Evolutionary conservation across 2,329 filamentous ascomycete genomes (phyloP).

Genomic region (Calonectria montana): DNA sequence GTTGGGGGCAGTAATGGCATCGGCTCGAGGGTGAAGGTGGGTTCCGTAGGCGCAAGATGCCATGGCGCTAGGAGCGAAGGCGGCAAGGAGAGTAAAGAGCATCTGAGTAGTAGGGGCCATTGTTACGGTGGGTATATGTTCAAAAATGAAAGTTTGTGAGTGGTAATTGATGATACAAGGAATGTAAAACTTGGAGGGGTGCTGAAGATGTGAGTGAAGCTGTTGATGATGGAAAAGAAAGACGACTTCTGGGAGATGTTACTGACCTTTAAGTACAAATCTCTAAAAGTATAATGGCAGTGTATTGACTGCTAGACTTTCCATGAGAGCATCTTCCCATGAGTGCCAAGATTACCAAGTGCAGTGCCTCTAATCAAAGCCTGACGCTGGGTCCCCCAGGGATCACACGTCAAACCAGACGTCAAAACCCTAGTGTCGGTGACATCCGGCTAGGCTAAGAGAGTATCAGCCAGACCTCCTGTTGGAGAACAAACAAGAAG

Average conservation of each 20-base stretch:
- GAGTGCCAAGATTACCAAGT: background rate
- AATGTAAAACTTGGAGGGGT: background rate
- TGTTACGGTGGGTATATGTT: background rate
- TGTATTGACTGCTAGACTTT: background rate
- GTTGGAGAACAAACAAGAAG: background rate
- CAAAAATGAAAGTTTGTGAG: background rate
- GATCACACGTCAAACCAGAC: background rate
- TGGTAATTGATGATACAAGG: background rate
- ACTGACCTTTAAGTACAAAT: background rate
- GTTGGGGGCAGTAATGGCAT: slow-evolving; percentile 46
- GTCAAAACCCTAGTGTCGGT: background rate
- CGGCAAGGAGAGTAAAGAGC: slow-evolving; percentile 30
- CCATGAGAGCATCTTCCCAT: background rate
- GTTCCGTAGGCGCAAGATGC: slow-evolving; percentile 56
- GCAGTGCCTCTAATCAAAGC: background rate
- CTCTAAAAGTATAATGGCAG: background rate
- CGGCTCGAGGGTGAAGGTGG: slow-evolving; percentile 46
- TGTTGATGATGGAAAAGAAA: background rate
- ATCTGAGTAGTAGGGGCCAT: slow-evolving; percentile 11
- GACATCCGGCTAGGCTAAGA: background rate
- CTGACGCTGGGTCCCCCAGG: background rate
- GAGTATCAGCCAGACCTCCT: background rate
- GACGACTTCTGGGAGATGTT: background rate
- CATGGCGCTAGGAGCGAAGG: slow-evolving; percentile 31
- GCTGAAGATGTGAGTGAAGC: background rate